These are phyloP conservation scores for Acanthamoeba triangularis DNA, from an alignment of 208 protist genomes.

Conservation along the genomic window DNA sequence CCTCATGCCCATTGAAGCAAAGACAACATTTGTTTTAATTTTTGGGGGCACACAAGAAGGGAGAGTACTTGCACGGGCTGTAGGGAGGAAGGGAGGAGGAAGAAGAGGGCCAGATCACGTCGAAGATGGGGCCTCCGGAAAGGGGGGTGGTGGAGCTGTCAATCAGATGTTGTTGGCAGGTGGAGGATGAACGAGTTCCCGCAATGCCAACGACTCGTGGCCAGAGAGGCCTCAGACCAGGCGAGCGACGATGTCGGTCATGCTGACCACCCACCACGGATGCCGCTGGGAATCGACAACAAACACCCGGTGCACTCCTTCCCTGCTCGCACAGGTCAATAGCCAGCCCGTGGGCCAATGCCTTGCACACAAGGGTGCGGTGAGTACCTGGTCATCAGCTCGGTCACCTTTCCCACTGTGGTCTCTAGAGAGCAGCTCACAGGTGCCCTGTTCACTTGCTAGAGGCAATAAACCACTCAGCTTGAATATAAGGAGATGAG, in stretches of 20 bases:
- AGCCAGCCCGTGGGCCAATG: not conserved
- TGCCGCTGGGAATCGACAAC: slow-evolving; percentile 27
- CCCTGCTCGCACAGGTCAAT: not conserved
- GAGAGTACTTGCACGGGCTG: too few species aligned
- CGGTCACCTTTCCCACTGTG: not conserved
- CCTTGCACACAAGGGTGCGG: not conserved
- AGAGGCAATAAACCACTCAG: too few species aligned
- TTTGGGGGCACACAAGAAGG: too few species aligned
- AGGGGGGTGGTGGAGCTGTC: too few species aligned
- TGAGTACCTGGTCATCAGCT: not conserved
- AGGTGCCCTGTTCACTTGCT: not conserved
- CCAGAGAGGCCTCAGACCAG: not conserved
- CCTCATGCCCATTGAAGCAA: not conserved
- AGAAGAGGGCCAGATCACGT: too few species aligned
- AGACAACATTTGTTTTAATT: too few species aligned
- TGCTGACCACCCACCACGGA: slow-evolving; percentile 36
- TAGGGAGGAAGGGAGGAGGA: too few species aligned
- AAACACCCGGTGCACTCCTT: slow-evolving; percentile 17
- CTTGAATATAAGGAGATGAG: too few species aligned
- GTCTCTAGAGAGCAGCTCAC: not conserved
- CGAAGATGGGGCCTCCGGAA: too few species aligned
- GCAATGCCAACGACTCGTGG: too few species aligned
- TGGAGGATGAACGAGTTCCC: too few species aligned
- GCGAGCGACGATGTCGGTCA: slow-evolving; percentile 30
- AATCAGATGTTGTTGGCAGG: too few species aligned